Conservation (phyloP, 2,329 filamentous ascomycete genomes). For the Aspergillaceae sp. region DNA sequence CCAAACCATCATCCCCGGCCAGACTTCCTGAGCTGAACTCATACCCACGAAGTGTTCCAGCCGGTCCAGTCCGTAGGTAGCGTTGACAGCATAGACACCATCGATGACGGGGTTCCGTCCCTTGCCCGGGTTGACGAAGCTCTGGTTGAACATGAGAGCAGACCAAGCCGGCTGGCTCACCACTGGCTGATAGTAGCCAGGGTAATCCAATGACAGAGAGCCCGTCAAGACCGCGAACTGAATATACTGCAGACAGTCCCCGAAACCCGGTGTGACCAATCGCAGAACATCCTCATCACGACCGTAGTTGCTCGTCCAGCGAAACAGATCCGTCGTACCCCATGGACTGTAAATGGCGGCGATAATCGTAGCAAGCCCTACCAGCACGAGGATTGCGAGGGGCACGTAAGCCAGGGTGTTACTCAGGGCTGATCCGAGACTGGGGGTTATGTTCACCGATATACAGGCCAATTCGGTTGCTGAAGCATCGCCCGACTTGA, state of each 20-base stretch:
- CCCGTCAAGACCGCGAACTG: conserved; percentile 86
- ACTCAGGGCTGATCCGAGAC: conserved; percentile 61
- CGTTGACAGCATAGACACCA: conserved; percentile 76
- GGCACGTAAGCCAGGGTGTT: conserved; percentile 68
- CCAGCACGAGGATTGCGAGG: conserved; percentile 65
- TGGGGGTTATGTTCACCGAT: conserved; percentile 73
- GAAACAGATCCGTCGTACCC: conserved; percentile 83
- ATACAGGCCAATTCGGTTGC: conserved; percentile 67
- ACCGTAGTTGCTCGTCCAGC: conserved; percentile 97
- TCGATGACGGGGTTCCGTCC: conserved; percentile 63
- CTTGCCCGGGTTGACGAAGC: conserved; percentile 62
- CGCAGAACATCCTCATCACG: conserved; percentile 85
- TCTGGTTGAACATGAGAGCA: conserved; percentile 83
- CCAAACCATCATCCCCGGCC: conserved; percentile 92
- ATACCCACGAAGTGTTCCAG: conserved; percentile 79
- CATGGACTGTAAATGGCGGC: conserved; percentile 87
- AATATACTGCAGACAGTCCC: conserved; percentile 93
- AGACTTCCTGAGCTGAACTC: conserved; percentile 66
- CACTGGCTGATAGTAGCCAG: conserved; percentile 87
- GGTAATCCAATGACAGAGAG: conserved; percentile 78
- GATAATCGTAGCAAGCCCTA: conserved; percentile 72
- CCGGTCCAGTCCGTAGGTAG: conserved; percentile 67
- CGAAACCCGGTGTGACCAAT: conserved; percentile 90
- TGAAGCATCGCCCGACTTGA: conserved; percentile 63
- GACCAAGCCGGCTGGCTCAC: conserved; percentile 87